phyloP scores from a whole-genome alignment of 1,284 basidiomycete genomes.

The Ceratobasidium sp. region DNA sequence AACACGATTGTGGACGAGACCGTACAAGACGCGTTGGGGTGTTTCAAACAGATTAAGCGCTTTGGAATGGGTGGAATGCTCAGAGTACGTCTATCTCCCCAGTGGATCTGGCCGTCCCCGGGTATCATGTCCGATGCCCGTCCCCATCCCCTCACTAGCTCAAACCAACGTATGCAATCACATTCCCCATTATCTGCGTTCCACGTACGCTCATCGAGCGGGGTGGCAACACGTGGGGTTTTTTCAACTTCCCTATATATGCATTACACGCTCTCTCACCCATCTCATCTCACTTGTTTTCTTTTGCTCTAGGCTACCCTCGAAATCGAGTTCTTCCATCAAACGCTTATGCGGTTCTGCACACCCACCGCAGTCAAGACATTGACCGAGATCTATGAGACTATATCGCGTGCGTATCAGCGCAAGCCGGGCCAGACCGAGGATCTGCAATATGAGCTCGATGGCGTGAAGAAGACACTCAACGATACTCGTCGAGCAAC shows the following conservation, averaged over 20 bases:
- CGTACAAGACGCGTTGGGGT: slow-evolving; percentile 81
- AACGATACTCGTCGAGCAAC: slow-evolving; percentile 89
- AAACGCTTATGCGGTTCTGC: slow-evolving; percentile 90
- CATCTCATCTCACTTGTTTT: slow-evolving; percentile 17
- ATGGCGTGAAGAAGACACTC: slow-evolving; percentile 90
- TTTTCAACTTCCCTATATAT: slow-evolving; percentile 24
- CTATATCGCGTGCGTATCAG: slow-evolving; percentile 91
- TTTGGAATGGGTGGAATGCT: slow-evolving; percentile 99
- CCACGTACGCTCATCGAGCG: background rate
- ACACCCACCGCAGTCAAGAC: slow-evolving; percentile 81
- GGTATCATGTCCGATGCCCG: slow-evolving; percentile 11
- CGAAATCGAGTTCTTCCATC: slow-evolving; percentile 99
- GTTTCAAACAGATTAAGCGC: slow-evolving; percentile 85
- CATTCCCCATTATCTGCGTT: background rate
- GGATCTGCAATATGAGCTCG: slow-evolving; percentile 86
- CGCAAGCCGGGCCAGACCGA: slow-evolving; percentile 68
- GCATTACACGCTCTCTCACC: slow-evolving; percentile 10
- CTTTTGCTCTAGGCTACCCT: slow-evolving; percentile 81
- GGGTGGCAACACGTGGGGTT: slow-evolving; percentile 1
- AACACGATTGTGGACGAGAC: slow-evolving; percentile 85
- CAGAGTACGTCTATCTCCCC: slow-evolving; percentile 67
- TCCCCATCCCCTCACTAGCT: background rate
- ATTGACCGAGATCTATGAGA: slow-evolving; percentile 91
- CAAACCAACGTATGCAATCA: background rate
- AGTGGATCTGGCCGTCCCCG: background rate